These are phyloP conservation scores for Paracoccidioides brasiliensis DNA, from an alignment of 2,329 filamentous ascomycete genomes.

Conservation along the genomic window DNA sequence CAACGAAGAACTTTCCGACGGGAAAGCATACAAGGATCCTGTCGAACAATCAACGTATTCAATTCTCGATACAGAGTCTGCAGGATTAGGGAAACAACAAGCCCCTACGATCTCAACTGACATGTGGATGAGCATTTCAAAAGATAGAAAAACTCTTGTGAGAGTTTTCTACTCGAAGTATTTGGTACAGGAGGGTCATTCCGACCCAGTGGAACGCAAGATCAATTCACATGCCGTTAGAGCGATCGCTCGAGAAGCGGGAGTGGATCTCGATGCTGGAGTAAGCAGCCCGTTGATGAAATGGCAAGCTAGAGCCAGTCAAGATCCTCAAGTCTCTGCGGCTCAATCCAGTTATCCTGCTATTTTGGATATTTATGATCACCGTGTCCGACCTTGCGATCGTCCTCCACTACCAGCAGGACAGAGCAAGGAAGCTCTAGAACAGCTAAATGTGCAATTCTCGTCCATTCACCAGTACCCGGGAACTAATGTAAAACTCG, in stretches of 20 bases:
- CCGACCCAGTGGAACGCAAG: slow-evolving; percentile 26
- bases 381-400: slow-evolving; percentile 27
- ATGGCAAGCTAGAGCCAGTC: slow-evolving; percentile 36
- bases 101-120: slow-evolving; percentile 24
- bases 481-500: slow-evolving; percentile 35
- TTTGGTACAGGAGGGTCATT: slow-evolving; percentile 18
- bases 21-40: slow-evolving; percentile 20
- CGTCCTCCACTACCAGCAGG: slow-evolving; percentile 28
- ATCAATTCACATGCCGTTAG: slow-evolving; percentile 55
- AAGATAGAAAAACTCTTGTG: slow-evolving; percentile 53
- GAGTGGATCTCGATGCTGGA: slow-evolving; percentile 57
- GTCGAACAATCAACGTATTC: slow-evolving; percentile 8
- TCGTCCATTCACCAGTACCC: slow-evolving; percentile 27
- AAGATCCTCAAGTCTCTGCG: neutral
- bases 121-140: slow-evolving; percentile 29
- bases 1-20: slow-evolving; percentile 73
- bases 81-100: slow-evolving; percentile 9
- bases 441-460: slow-evolving; percentile 20
- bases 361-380: slow-evolving; percentile 30
- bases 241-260: slow-evolving; percentile 32
- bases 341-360: neutral
- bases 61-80: slow-evolving; percentile 1
- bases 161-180: slow-evolving; percentile 53
- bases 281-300: slow-evolving; percentile 46
- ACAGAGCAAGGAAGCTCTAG: slow-evolving; percentile 8